Evolutionary conservation across 345 rosid genomes (phyloP).

Genomic region (Angophora floribunda): DNA sequence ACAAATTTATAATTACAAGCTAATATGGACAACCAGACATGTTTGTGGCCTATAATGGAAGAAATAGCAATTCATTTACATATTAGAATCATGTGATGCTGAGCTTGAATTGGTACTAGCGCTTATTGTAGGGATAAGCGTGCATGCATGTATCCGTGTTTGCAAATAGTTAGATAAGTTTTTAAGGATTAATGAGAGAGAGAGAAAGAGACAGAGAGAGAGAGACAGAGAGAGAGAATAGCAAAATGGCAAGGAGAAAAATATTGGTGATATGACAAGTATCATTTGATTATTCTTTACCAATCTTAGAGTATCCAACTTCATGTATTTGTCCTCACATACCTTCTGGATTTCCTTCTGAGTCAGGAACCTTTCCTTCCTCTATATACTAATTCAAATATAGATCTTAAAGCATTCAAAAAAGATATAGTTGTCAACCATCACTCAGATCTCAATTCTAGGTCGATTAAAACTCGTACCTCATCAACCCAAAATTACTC

Average conservation of each 20-base stretch:
- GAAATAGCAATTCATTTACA: not conserved
- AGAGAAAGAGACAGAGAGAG: not conserved
- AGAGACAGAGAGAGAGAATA: not conserved
- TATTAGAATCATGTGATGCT: not conserved
- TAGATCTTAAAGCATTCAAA: not conserved
- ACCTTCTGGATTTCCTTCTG: not conserved
- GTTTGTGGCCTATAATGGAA: not conserved
- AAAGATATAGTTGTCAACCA: not conserved
- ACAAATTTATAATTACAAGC: not conserved
- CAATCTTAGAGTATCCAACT: not conserved
- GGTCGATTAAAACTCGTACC: not conserved
- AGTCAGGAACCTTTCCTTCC: not conserved
- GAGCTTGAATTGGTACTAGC: not conserved
- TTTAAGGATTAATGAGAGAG: not conserved
- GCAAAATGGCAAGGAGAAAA: not conserved
- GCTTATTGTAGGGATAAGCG: not conserved
- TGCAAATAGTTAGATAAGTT: not conserved
- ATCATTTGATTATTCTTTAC: not conserved
- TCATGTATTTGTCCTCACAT: not conserved
- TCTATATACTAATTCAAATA: not conserved
- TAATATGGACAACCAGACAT: not conserved
- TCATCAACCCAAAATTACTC: not conserved
- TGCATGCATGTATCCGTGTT: not conserved
- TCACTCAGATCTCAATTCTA: not conserved
- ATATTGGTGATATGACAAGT: not conserved